These are phyloP conservation scores for Akanthomyces lecanii DNA, from an alignment of 2,329 filamentous ascomycete species.

Conservation along the genomic window DNA sequence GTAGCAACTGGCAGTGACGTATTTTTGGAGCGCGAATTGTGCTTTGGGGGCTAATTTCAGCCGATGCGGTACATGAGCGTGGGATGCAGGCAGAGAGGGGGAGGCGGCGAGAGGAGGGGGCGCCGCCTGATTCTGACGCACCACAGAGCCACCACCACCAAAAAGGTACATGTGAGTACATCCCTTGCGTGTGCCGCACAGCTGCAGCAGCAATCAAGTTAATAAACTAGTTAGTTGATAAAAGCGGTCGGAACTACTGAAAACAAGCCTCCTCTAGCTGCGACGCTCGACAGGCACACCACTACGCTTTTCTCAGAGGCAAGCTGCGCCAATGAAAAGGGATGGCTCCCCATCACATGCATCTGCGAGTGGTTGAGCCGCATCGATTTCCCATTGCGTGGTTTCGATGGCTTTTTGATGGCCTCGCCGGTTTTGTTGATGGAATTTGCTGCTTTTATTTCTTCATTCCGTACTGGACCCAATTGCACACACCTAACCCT, in stretches of 20 bases:
- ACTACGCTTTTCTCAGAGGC: neutral
- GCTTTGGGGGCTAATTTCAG: neutral
- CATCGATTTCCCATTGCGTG: neutral
- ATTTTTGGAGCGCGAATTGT: neutral
- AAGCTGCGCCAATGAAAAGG: neutral
- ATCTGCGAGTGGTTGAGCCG: neutral
- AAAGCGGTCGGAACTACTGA: neutral
- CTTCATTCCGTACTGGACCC: neutral
- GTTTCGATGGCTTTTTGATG: neutral
- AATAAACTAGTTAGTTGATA: neutral
- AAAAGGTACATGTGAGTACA: constrained; percentile 9
- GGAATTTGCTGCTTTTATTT: neutral
- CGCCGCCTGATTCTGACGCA: constrained; percentile 6
- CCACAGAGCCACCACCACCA: neutral
- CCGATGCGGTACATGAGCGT: neutral
- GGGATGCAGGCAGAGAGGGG: neutral
- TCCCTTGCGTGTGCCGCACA: neutral
- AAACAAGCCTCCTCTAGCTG: neutral
- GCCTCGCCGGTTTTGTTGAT: neutral
- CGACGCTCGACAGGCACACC: neutral
- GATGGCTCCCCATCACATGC: neutral
- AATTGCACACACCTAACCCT: neutral
- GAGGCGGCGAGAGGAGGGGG: neutral
- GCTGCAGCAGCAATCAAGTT: neutral
- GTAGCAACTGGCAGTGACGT: neutral